These are phyloP conservation scores for Lepiota venenata DNA, from an alignment of 768 basidiomycete species.

Conservation along the genomic window DNA sequence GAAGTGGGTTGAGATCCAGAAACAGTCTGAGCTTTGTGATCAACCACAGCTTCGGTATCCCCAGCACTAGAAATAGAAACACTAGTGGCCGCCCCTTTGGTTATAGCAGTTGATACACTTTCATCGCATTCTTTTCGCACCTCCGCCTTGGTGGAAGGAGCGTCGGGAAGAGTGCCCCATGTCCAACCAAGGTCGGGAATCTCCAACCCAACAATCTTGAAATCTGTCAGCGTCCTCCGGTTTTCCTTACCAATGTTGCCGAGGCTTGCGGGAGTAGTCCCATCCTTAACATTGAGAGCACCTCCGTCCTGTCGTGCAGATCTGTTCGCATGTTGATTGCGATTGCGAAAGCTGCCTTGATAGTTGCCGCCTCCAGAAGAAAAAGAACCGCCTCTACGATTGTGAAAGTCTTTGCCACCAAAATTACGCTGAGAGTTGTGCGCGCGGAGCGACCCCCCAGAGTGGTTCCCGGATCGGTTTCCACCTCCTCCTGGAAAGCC, in stretches of 20 bases:
- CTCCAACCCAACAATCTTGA: conserved; percentile 92
- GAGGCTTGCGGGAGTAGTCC: conserved; percentile 39
- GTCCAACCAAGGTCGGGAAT: conserved; percentile 82
- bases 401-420: conserved; percentile 59
- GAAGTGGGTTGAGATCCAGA: background rate
- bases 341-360: conserved; percentile 53
- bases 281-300: conserved; percentile 50
- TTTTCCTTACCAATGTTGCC: conserved; percentile 70
- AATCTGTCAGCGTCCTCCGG: conserved; percentile 92
- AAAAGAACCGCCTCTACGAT: conserved; percentile 64
- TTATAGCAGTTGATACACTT: conserved; percentile 21
- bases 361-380: conserved; percentile 47
- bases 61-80: conserved; percentile 19
- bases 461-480: conserved; percentile 41
- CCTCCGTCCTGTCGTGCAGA: conserved; percentile 40
- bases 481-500: conserved; percentile 38
- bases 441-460: conserved; percentile 49
- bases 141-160: conserved; percentile 8
- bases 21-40: conserved; percentile 18
- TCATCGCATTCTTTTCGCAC: conserved; percentile 9
- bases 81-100: conserved; percentile 27
- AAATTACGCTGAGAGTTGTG: conserved; percentile 68
- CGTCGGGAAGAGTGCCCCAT: conserved; percentile 66
- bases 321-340: conserved; percentile 52
- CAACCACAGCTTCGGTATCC: conserved; percentile 25